phyloP scores from a whole-genome alignment of 805 yeast genomes.

The Saccharomycopsis microspora region DNA sequence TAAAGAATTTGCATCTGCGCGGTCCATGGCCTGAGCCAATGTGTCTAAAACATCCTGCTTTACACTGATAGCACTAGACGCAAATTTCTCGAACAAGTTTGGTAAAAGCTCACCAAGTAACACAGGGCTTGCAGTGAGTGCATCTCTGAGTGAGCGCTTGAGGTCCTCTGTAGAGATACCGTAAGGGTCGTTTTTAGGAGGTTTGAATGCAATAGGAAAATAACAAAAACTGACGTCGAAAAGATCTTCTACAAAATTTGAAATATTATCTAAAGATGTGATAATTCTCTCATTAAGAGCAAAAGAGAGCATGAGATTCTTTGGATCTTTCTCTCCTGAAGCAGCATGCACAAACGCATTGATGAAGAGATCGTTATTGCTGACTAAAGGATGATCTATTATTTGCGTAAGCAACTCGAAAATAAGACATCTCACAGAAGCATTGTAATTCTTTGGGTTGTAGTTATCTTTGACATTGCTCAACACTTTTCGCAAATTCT shows the following conservation, averaged over 20 bases:
- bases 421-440: constrained; percentile 48
- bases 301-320: constrained; percentile 68
- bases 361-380: constrained; percentile 33
- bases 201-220: constrained; percentile 91
- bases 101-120: constrained; percentile 70
- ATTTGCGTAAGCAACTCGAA: constrained; percentile 34
- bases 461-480: constrained; percentile 26
- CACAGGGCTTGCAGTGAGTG: constrained; percentile 47
- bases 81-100: constrained; percentile 65
- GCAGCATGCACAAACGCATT: constrained; percentile 56
- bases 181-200: constrained; percentile 75
- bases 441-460: constrained; percentile 46
- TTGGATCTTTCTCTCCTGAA: constrained; percentile 89
- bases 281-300: constrained; percentile 39
- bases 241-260: constrained; percentile 45
- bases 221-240: constrained; percentile 90
- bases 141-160: constrained; percentile 46
- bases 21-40: constrained; percentile 40
- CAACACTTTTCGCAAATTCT: too few species aligned
- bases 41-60: constrained; percentile 66
- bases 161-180: constrained; percentile 67
- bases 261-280: constrained; percentile 26
- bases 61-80: constrained; percentile 63
- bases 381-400: not conserved
- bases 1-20: constrained; percentile 38